Evolutionary conservation across 2,329 filamentous ascomycete genomes (phyloP).

Genomic region (Hypoxylon sp.): DNA sequence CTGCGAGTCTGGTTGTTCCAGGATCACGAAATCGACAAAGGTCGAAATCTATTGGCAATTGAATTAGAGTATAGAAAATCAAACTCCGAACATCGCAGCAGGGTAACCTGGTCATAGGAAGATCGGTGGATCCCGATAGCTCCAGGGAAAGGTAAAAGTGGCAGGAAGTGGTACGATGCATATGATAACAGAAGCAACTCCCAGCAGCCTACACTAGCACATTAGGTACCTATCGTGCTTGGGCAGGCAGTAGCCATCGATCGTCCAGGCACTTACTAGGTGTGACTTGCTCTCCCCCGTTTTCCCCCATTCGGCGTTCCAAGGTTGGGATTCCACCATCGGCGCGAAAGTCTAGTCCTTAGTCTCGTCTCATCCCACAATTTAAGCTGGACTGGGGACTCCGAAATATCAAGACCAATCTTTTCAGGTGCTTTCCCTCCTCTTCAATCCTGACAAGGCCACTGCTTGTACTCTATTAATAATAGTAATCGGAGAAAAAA

Average conservation of each 20-base stretch:
- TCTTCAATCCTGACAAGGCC: constrained; percentile 5
- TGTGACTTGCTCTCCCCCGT: not conserved
- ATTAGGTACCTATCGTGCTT: constrained; percentile 7
- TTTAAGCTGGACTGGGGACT: constrained; percentile 27
- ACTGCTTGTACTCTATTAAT: constrained; percentile 11
- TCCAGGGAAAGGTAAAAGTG: not conserved
- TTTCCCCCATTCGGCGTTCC: constrained; percentile 21
- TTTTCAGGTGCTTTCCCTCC: not conserved
- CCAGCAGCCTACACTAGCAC: constrained; percentile 2
- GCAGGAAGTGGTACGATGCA: constrained; percentile 37
- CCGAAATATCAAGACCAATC: not conserved
- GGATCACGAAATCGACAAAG: constrained; percentile 10
- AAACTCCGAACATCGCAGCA: constrained; percentile 40
- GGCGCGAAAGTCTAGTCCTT: constrained; percentile 20
- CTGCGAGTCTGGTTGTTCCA: not conserved
- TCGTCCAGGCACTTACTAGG: constrained; percentile 1
- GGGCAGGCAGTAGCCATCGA: constrained; percentile 8
- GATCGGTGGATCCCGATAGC: constrained; percentile 40
- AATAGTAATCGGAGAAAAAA: constrained; percentile 8
- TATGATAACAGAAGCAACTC: constrained; percentile 8
- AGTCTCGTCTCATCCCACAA: constrained; percentile 35
- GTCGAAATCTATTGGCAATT: constrained; percentile 31
- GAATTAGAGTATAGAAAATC: constrained; percentile 31
- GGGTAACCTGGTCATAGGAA: constrained; percentile 12
- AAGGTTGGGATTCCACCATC: constrained; percentile 36